Evolutionary conservation across 179 eudicot genomes (phyloP).

Genomic region (Spergularia azorica): DNA sequence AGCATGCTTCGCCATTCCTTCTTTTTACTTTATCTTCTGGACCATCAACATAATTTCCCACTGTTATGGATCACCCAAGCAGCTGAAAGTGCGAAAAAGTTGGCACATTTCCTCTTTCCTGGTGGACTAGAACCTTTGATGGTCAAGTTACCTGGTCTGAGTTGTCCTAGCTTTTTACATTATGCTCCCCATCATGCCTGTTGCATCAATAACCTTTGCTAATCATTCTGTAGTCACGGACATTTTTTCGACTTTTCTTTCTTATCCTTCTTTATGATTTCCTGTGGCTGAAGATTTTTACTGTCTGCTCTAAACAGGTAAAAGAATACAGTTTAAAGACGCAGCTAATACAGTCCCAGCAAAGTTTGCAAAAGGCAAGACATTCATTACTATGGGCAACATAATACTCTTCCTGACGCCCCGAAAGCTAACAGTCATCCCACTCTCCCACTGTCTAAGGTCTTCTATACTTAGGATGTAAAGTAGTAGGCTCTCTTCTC

Average conservation of each 20-base stretch:
- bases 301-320: slow-evolving; percentile 35
- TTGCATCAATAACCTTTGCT: slow-evolving; percentile 11
- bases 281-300: slow-evolving; percentile 13
- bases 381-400: slow-evolving; percentile 29
- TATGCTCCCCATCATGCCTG: slow-evolving; percentile 16
- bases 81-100: slow-evolving; percentile 23
- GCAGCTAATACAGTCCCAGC: slow-evolving; percentile 63
- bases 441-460: slow-evolving; percentile 27
- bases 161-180: slow-evolving; percentile 11
- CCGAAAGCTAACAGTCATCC: slow-evolving; percentile 40
- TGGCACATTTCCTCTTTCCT: not conserved
- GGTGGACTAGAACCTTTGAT: slow-evolving; percentile 6
- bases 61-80: slow-evolving; percentile 18
- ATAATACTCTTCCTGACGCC: slow-evolving; percentile 11
- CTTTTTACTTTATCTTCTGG: not conserved
- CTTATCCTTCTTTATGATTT: not conserved
- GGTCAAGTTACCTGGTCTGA: slow-evolving; percentile 9
- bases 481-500: slow-evolving; percentile 14
- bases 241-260: not conserved
- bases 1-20: no score
- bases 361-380: slow-evolving; percentile 38
- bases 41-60: not conserved
- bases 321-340: slow-evolving; percentile 71
- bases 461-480: slow-evolving; percentile 23
- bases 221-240: slow-evolving; percentile 21